These are phyloP conservation scores for Cucurbita ficifolia DNA, from an alignment of 306 rosid species.

Conservation along the genomic window DNA sequence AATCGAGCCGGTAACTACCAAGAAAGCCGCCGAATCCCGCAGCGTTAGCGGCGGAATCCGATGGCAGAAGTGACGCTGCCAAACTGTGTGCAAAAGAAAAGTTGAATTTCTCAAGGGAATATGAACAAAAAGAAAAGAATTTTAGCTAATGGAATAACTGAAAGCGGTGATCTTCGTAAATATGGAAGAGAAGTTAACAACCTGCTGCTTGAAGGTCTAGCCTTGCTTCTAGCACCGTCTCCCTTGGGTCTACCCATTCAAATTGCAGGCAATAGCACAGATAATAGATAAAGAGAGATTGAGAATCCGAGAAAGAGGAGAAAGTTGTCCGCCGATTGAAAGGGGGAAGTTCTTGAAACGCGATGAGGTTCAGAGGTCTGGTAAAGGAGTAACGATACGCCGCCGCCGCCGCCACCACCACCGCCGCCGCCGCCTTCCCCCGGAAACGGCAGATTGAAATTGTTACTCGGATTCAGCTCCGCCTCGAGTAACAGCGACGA, in stretches of 20 bases:
- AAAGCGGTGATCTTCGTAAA: neutral
- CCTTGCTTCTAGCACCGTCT: constrained; percentile 63
- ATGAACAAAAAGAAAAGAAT: neutral
- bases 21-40: constrained; percentile 85
- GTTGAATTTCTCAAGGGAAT: neutral
- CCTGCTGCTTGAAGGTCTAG: constrained; percentile 95
- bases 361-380: neutral
- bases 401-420: neutral
- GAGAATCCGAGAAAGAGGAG: neutral
- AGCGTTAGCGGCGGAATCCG: constrained; percentile 39
- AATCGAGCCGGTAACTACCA: constrained; percentile 72
- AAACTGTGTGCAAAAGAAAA: constrained; percentile 22
- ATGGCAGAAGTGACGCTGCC: constrained; percentile 77
- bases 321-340: neutral
- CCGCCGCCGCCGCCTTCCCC: neutral
- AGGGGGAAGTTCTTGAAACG: neutral
- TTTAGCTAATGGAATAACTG: neutral
- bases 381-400: neutral
- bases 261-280: neutral
- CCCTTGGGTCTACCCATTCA: constrained; percentile 81
- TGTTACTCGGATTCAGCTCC: neutral
- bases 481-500: neutral
- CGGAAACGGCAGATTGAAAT: no score
- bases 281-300: neutral
- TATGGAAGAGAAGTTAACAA: neutral